Evolutionary conservation across 2,329 filamentous ascomycete genomes (phyloP), one percentile per base, ranked within the genome.

Genomic region (Lithohypha guttulata): DNA sequence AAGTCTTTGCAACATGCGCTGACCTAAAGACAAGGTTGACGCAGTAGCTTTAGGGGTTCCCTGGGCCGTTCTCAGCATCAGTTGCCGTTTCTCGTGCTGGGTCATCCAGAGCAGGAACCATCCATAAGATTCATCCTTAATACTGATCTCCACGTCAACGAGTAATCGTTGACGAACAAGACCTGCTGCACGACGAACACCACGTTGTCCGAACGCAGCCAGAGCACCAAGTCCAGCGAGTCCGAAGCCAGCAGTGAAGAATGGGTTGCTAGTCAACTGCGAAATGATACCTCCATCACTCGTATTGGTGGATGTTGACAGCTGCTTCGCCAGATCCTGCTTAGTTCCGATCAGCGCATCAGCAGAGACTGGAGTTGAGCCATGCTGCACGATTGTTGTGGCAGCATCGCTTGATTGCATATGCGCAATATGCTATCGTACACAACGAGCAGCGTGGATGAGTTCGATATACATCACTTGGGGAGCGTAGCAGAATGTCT

Each of bases 71-170:
- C 52, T 10, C 11, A 30, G 35, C 8, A 62, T 54, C 71, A 81
- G 45, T 69, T 83, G 51, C 54, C 66, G 55, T 39, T 77, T 71
- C 36, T 86, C 84, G 48, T 85, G 84, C 41, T 84, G 73, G 5
- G 86, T 87, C 59, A 98, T 82, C 87, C 91, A 98, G 48, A 87
- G 80, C 7, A 98, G 71, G 28, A 98, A 77, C 89, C 87, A 96
- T 27, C 79, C 79, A 58, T 96, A 98, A 2, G 89, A 87, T 30
- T 85, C 78, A 62, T 98, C 91, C 53, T 89, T 84, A 56, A 85
- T 83, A 59, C 84, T 89, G 60, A 98, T 94, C 62, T 98, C 91
- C 53, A 98, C 78, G 54, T 95, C 86, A 53, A 96, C 84, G 20
- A 98, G 77, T 64, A 98, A 77, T 34, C 89, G 84, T 38, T 81